Conservation (phyloP, 2,329 filamentous ascomycete genomes). For the Pseudogymnoascus sp. region DNA sequence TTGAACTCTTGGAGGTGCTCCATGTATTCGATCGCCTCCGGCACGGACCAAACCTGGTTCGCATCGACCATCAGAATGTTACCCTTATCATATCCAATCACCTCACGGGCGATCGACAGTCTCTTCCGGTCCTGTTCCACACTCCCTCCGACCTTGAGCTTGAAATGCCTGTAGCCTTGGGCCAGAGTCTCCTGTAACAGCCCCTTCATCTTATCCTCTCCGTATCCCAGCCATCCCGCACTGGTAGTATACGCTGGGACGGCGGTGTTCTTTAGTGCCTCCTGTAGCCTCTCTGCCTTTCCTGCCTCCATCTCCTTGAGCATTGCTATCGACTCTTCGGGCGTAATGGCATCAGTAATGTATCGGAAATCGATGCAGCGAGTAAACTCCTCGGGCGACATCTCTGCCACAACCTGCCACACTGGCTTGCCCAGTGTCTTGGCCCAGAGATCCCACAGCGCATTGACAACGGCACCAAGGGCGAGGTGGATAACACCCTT, state of each 20-base stretch:
- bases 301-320: conserved; percentile 55
- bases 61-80: conserved; percentile 87
- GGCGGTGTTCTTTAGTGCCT: conserved; percentile 62
- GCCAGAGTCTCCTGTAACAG: conserved; percentile 63
- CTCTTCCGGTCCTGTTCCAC: conserved; percentile 62
- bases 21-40: conserved; percentile 82
- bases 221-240: conserved; percentile 81
- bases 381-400: conserved; percentile 79
- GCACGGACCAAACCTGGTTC: conserved; percentile 84
- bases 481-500: conserved; percentile 89
- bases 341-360: conserved; percentile 81
- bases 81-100: conserved; percentile 71
- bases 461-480: conserved; percentile 78
- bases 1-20: conserved; percentile 68
- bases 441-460: conserved; percentile 86
- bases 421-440: conserved; percentile 77
- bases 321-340: conserved; percentile 67
- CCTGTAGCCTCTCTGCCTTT: conserved; percentile 61
- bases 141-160: conserved; percentile 73
- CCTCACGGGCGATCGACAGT: conserved; percentile 62
- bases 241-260: conserved; percentile 85
- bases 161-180: conserved; percentile 75
- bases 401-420: conserved; percentile 79
- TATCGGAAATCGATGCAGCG: conserved; percentile 85
- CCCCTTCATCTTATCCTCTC: conserved; percentile 71